Evolutionary conservation across 2,329 filamentous ascomycete genomes (phyloP), one percentile per base, ranked within the genome.

Genomic region (Lasiodiplodia sp.): DNA sequence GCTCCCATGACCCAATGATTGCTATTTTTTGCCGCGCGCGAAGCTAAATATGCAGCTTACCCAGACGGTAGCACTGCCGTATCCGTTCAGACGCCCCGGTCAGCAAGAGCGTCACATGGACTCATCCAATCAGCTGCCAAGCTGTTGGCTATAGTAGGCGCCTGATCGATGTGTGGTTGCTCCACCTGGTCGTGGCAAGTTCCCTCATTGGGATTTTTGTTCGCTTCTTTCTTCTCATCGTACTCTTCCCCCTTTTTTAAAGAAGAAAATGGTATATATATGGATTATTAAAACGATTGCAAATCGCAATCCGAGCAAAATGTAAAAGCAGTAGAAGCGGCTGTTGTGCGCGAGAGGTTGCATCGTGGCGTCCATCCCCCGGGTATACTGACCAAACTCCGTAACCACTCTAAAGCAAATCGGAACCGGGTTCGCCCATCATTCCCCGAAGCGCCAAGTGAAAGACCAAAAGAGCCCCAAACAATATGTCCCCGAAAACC

Each of bases 371-470:
- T 40, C 10, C 37, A 31, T 31, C 16, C 57, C 57, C 47, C 60
- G 58, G 58, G 58, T 63, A 63, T 63, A 63, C 58, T 63, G 58
- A 51, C 44, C 58, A 37, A 51, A 52, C 56, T n/a, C 56, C 56
- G 38, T 60, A 12, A 44, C 56, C 56, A 18, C 10, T 60, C 56
- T 60, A 60, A 60, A 25, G 28, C 28, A 37, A 56, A 56, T 31
- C 8, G 12, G 34, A 37, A 34, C 31, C 18, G 18, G n/a, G n/a
- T n/a, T 56, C 16, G 52, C 52, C 25, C 31, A 10, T 47, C 40
- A 18, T 47, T 7, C 40, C 40, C 28, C 23, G 31, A 37, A 21
- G 2, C 31, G 31, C 16, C 18, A 56, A 37, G 28, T n/a, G 31
- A 57, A 57, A 40, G 28, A 28, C 28, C 6, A 21, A 18, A 23